Evolutionary conservation across 2,329 filamentous ascomycete genomes (phyloP).

Genomic region (Fusarium secorum): DNA sequence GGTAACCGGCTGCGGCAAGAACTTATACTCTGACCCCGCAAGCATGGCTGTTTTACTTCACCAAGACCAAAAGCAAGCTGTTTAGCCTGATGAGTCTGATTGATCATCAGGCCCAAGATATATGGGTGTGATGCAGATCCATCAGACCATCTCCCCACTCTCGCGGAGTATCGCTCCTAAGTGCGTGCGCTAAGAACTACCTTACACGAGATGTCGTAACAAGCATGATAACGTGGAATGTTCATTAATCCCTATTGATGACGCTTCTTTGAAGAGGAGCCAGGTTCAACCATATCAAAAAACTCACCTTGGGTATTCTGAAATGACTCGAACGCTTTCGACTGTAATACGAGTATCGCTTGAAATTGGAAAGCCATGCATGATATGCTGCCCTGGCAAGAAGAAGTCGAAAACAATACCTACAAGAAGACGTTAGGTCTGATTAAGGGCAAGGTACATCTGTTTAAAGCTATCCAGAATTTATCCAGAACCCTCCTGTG

Average conservation of each 20-base stretch:
- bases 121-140: background rate
- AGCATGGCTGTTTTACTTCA: background rate
- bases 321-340: background rate
- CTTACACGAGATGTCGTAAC: background rate
- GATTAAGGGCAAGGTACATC: background rate
- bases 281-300: background rate
- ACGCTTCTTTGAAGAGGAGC: background rate
- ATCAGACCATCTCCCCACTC: background rate
- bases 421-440: background rate
- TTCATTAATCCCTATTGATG: too few species aligned
- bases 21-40: background rate
- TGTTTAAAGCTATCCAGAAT: background rate
- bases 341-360: background rate
- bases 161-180: background rate
- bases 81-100: background rate
- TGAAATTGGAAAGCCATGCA: background rate
- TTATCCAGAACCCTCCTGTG: fast-evolving
- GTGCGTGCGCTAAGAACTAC: background rate
- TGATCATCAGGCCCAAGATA: background rate
- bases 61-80: background rate
- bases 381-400: background rate
- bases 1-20: background rate
- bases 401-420: too few species aligned
- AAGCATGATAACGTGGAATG: too few species aligned
- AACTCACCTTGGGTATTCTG: background rate